phyloP scores from a whole-genome alignment of 106 monocot genomes.

The Xerophyta viscosa region DNA sequence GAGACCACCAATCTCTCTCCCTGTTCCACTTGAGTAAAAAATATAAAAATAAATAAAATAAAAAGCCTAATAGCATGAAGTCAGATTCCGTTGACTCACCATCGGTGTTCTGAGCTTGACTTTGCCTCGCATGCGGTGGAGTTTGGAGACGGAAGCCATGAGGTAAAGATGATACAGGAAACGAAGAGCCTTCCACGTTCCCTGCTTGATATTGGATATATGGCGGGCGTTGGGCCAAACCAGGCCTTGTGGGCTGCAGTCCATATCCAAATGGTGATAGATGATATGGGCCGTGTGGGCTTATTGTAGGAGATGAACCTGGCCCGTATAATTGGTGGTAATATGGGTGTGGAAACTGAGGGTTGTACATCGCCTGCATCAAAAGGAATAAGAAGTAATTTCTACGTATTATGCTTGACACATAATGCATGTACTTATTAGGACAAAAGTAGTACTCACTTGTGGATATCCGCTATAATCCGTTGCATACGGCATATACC shows the following conservation, averaged over 20 bases:
- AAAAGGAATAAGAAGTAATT: background rate
- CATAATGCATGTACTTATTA: too few relatives aligned
- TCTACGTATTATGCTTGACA: too few relatives aligned
- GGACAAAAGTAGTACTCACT: too few relatives aligned
- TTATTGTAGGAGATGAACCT: too few relatives aligned
- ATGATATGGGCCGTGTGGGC: constrained; percentile 15
- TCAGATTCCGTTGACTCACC: too few relatives aligned
- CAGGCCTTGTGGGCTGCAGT: constrained; percentile 25
- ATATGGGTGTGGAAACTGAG: constrained; percentile 38
- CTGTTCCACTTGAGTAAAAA: too few relatives aligned
- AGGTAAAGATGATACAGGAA: constrained; percentile 19
- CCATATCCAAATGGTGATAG: constrained; percentile 30
- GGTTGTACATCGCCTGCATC: constrained; percentile 45
- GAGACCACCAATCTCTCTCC: too few relatives aligned
- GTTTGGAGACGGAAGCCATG: constrained; percentile 28
- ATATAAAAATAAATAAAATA: too few relatives aligned
- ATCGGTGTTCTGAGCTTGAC: constrained; percentile 9
- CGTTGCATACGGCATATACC: too few relatives aligned
- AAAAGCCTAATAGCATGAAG: too few relatives aligned
- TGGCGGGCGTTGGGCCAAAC: constrained; percentile 19
- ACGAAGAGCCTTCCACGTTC: constrained; percentile 25
- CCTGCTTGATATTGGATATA: constrained; percentile 24
- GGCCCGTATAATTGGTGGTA: constrained; percentile 58
- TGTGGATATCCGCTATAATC: too few relatives aligned
- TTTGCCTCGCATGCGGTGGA: constrained; percentile 35